Conservation (phyloP, 495 filamentous ascomycete species). For the Neurospora tetrasperma region DNA sequence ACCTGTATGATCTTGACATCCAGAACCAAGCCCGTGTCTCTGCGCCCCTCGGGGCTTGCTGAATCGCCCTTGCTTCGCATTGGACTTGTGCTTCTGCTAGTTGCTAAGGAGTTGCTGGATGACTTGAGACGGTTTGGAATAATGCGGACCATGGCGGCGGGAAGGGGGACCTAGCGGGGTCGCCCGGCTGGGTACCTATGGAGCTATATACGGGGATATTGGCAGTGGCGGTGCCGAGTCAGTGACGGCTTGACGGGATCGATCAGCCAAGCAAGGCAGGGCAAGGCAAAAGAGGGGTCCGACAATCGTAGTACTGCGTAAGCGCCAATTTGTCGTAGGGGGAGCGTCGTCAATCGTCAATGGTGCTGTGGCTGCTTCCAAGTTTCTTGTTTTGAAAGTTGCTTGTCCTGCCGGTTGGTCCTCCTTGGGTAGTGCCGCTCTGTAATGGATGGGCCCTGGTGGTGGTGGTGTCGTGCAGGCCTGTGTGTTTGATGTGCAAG, state of each 20-base stretch:
- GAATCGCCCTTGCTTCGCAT: constrained; percentile 33
- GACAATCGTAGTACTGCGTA: not conserved
- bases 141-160: constrained; percentile 56
- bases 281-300: not conserved
- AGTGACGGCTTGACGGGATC: not conserved
- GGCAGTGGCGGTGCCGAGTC: not conserved
- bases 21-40: constrained; percentile 40
- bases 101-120: constrained; percentile 40
- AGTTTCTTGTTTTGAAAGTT: not conserved
- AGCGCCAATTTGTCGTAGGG: not conserved
- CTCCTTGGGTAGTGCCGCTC: not conserved
- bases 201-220: not conserved
- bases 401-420: not conserved
- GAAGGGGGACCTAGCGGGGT: constrained; percentile 14
- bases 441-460: not conserved
- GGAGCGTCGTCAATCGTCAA: not conserved
- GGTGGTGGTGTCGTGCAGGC: not conserved
- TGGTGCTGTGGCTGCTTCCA: not conserved
- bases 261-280: not conserved
- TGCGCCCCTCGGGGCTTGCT: constrained; percentile 24
- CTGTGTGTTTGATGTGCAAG: not conserved
- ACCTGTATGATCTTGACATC: constrained; percentile 45
- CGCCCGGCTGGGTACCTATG: constrained; percentile 2
- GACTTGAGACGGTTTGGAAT: constrained; percentile 63
- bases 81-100: constrained; percentile 34